Evolutionary conservation across 2,329 filamentous ascomycete species (phyloP).

Genomic region (Sarocladium brachiariae): DNA sequence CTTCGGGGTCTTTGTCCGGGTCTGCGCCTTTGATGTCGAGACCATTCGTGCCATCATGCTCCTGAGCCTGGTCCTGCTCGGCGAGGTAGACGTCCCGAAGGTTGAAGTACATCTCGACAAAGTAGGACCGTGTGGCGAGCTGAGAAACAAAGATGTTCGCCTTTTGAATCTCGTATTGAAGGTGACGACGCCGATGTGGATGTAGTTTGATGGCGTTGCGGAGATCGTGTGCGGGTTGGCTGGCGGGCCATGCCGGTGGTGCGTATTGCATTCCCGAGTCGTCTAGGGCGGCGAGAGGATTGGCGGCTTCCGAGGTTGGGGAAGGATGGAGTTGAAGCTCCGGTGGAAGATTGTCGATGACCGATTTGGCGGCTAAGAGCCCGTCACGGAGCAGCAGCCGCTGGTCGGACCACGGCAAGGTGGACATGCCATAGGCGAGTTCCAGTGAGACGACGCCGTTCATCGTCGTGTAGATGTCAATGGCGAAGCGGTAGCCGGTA

Average conservation of each 20-base stretch:
- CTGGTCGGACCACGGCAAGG: slow-evolving; percentile 73
- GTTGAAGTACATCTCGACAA: slow-evolving; percentile 80
- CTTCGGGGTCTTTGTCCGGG: slow-evolving; percentile 31
- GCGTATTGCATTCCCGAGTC: slow-evolving; percentile 44
- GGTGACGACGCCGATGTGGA: slow-evolving; percentile 42
- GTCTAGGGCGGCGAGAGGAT: slow-evolving; percentile 33
- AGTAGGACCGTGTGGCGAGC: slow-evolving; percentile 72
- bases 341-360: slow-evolving; percentile 59
- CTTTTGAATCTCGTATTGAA: slow-evolving; percentile 87
- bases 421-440: slow-evolving; percentile 71
- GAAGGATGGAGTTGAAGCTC: slow-evolving; percentile 52
- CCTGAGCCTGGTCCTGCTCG: slow-evolving; percentile 35
- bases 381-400: slow-evolving; percentile 65
- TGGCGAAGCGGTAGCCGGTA: slow-evolving; percentile 73
- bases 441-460: slow-evolving; percentile 73
- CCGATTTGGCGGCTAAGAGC: slow-evolving; percentile 61
- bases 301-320: slow-evolving; percentile 29
- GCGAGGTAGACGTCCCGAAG: slow-evolving; percentile 60
- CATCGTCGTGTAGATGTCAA: slow-evolving; percentile 74
- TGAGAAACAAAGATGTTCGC: slow-evolving; percentile 82
- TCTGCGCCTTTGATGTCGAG: slow-evolving; percentile 27
- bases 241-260: slow-evolving; percentile 40
- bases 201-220: slow-evolving; percentile 43
- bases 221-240: slow-evolving; percentile 42
- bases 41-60: slow-evolving; percentile 18